These are phyloP conservation scores for Aspergillus sp. DNA, from an alignment of 2,329 filamentous ascomycete species.

Conservation along the genomic window DNA sequence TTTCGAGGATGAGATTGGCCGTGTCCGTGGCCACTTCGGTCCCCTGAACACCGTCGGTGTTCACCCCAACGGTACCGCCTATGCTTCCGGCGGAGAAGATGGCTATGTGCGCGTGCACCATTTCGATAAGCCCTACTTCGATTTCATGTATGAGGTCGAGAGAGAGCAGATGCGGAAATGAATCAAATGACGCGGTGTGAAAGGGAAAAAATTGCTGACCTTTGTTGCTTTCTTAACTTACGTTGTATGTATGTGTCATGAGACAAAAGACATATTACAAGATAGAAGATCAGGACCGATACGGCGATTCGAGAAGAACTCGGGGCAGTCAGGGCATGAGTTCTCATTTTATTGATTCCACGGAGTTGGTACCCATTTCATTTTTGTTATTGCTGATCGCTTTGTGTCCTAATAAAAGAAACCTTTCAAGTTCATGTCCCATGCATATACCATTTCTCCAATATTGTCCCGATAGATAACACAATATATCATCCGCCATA, in stretches of 20 bases:
- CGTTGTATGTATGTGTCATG: constrained; percentile 36
- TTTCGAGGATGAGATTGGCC: constrained; percentile 97
- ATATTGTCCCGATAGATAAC: not conserved
- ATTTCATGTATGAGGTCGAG: constrained; percentile 99
- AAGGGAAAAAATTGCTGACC: constrained; percentile 1
- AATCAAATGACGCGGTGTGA: constrained; percentile 17
- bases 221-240: constrained; percentile 21
- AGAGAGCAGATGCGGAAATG: constrained; percentile 62
- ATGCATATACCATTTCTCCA: constrained; percentile 2
- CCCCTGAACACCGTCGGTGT: constrained; percentile 94
- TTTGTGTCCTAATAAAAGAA: constrained; percentile 35
- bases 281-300: constrained; percentile 21
- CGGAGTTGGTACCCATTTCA: constrained; percentile 37
- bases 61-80: constrained; percentile 85
- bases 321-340: constrained; percentile 31
- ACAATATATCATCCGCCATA: not conserved
- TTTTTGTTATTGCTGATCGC: constrained; percentile 18
- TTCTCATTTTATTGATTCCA: constrained; percentile 37
- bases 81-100: constrained; percentile 95
- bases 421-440: constrained; percentile 6
- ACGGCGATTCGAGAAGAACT: constrained; percentile 26
- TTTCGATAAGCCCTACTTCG: constrained; percentile 98
- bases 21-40: constrained; percentile 95
- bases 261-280: constrained; percentile 25
- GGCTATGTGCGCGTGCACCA: constrained; percentile 98